phyloP scores from a whole-genome alignment of 2,329 filamentous ascomycete species.

The Sarocladium brachiariae region DNA sequence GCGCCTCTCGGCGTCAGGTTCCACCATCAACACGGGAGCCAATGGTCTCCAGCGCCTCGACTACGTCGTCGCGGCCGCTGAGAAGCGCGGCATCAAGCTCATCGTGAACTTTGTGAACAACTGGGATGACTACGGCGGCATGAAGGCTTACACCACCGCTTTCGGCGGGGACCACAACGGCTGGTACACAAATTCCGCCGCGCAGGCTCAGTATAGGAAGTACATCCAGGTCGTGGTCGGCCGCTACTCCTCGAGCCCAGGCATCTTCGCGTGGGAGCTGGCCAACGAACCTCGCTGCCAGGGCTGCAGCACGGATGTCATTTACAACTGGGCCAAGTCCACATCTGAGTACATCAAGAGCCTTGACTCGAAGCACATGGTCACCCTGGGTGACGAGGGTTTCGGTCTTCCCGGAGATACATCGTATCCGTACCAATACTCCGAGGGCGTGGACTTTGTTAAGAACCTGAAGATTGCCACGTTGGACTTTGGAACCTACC shows the following conservation, averaged over 20 bases:
- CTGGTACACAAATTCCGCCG: constrained; percentile 45
- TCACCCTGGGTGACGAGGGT: constrained; percentile 53
- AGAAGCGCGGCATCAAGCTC: constrained; percentile 52
- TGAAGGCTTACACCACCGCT: constrained; percentile 48
- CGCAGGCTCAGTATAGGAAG: constrained; percentile 43
- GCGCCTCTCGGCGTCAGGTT: constrained; percentile 39
- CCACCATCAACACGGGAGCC: constrained; percentile 55
- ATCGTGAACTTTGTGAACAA: constrained; percentile 63
- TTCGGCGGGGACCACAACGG: constrained; percentile 44
- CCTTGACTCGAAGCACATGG: constrained; percentile 53
- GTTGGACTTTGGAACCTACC: constrained; percentile 39
- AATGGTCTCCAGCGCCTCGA: constrained; percentile 56
- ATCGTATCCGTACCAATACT: constrained; percentile 43
- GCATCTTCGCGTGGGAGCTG: constrained; percentile 46
- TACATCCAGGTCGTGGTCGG: constrained; percentile 39
- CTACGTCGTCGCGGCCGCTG: constrained; percentile 53
- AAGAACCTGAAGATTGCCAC: constrained; percentile 31
- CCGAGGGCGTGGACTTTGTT: constrained; percentile 25
- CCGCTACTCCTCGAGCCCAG: constrained; percentile 36
- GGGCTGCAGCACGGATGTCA: constrained; percentile 48
- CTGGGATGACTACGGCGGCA: constrained; percentile 62
- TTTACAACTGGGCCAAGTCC: constrained; percentile 51
- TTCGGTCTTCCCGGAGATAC: constrained; percentile 41
- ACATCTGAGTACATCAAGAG: constrained; percentile 56
- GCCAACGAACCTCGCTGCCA: constrained; percentile 53